Conservation (phyloP, 257 asterid species). For the Rhazya stricta region DNA sequence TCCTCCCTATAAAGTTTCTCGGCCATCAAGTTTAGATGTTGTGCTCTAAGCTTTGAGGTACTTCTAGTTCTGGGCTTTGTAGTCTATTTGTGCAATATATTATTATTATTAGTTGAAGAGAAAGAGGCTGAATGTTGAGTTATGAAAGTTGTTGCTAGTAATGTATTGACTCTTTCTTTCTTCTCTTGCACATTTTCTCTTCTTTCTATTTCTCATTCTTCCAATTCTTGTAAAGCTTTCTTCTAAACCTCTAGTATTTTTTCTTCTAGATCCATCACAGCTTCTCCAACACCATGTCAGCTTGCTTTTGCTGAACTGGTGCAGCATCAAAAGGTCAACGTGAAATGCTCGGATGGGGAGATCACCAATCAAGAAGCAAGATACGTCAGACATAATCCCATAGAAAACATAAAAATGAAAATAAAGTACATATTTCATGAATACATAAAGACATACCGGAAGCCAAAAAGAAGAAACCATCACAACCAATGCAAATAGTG, state of each 20-base stretch:
- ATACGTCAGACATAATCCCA: not conserved
- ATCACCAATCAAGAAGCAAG: not conserved
- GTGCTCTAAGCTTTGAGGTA: not conserved
- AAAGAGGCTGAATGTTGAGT: too few relatives aligned
- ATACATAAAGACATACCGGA: slow-evolving; percentile 49
- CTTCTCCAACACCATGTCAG: not conserved
- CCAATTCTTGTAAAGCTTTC: not conserved
- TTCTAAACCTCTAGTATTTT: too few relatives aligned
- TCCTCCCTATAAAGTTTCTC: not conserved
- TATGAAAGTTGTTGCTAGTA: not conserved
- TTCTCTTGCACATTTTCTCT: too few relatives aligned
- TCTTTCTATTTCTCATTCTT: not conserved
- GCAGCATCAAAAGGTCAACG: not conserved
- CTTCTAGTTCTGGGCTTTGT: not conserved
- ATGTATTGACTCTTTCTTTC: not conserved
- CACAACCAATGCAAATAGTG: slow-evolving; percentile 55
- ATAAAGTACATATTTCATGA: slow-evolving; percentile 1
- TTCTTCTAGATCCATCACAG: not conserved
- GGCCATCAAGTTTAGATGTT: not conserved
- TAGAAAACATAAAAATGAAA: not conserved
- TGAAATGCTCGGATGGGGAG: not conserved
- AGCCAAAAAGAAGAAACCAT: slow-evolving; percentile 52
- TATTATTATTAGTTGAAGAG: too few relatives aligned
- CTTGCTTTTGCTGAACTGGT: not conserved
- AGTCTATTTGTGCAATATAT: too few relatives aligned